Evolutionary conservation across 2,329 filamentous ascomycete species (phyloP), one percentile per base, ranked within the genome.

Genomic region (Aureobasidium namibiae): DNA sequence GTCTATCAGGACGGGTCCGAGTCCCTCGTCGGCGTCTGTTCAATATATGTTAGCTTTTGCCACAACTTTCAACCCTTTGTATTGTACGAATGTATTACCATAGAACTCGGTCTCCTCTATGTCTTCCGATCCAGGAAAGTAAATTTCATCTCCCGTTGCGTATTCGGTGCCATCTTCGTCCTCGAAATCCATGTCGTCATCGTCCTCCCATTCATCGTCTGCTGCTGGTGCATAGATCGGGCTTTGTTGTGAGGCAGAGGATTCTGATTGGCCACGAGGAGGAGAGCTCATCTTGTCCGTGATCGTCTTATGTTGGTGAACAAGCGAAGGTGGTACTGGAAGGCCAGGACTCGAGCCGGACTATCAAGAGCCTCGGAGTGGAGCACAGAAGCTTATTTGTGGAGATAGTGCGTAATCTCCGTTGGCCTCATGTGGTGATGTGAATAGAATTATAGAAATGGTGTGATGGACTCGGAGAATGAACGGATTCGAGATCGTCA

Each of bases 161-260:
- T 57, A 57, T 16, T 57, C 54, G 16, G 42, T 56, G 21, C 75
- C 74, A 60, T 73, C 68, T 46, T 75, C 71, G 29, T 74, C 72
- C 65, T 78, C 72, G 69, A 75, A 78, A 63, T 80, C 78, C 74
- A 79, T 78, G 69, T 80, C 78, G 71, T 81, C 77, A 72, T 48
- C 44, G 44, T 48, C 71, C 42, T 67, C 66, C 38, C 60, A 39
- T 63, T 68, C 59, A 63, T 69, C 62, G 60, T 70, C 68, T 11
- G 41, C 11, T 21, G 45, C 36, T 34, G 34, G 26, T 24, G 33
- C 59, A 31, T 57, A 61, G 18, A 38, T 44, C 13, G 46, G 46
- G 18, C 16, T 50, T 14, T 6, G 14, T 26, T 59, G 36, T 4
- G 45, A 50, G 13, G 38, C 46, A 29, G 57, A 44, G 3, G 57